A percentile compares a stretch with the other conserved stretches of the same genome.
Conservation (phyloP, 768 basidiomycete species). For the Sarcomyxa edulis region DNA sequence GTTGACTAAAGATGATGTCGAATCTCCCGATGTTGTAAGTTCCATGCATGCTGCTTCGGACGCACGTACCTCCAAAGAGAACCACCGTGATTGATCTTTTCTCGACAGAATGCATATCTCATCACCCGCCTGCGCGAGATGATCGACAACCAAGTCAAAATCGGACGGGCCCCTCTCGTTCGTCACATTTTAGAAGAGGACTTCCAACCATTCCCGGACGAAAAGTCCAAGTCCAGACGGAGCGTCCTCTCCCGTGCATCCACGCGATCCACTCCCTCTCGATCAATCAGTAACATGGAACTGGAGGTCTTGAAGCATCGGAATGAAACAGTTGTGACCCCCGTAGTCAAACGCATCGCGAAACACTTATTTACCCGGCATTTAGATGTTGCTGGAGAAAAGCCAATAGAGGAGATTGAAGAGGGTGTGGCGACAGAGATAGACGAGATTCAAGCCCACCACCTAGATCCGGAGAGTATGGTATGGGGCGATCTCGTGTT, state of each 20-base stretch:
- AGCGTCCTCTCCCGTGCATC: no score
- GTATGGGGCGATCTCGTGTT: slow-evolving; percentile 22
- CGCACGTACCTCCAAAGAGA: background rate
- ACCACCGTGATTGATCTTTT: no score
- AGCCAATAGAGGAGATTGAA: slow-evolving; percentile 20
- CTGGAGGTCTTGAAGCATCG: slow-evolving; percentile 21
- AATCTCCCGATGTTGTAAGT: slow-evolving; percentile 43
- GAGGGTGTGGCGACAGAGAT: slow-evolving; percentile 20
- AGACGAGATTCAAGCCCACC: slow-evolving; percentile 22
- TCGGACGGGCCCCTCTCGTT: slow-evolving; percentile 38
- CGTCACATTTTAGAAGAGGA: slow-evolving; percentile 23
- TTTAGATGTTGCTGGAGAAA: slow-evolving; percentile 30
- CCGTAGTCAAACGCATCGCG: slow-evolving; percentile 40
- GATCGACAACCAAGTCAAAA: no score
- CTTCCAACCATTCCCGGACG: no score
- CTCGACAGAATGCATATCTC: slow-evolving; percentile 1
- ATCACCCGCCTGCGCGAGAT: slow-evolving; percentile 21
- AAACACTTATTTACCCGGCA: slow-evolving; percentile 40
- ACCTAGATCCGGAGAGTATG: slow-evolving; percentile 27
- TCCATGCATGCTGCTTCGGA: background rate
- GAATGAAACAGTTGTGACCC: slow-evolving; percentile 36
- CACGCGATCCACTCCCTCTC: no score
- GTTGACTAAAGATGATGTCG: slow-evolving; percentile 36
- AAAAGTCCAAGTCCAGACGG: no score
- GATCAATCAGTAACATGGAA: slow-evolving; percentile 19